phyloP scores from a whole-genome alignment of 345 rosid genomes.

The Cardamine resedifolia region DNA sequence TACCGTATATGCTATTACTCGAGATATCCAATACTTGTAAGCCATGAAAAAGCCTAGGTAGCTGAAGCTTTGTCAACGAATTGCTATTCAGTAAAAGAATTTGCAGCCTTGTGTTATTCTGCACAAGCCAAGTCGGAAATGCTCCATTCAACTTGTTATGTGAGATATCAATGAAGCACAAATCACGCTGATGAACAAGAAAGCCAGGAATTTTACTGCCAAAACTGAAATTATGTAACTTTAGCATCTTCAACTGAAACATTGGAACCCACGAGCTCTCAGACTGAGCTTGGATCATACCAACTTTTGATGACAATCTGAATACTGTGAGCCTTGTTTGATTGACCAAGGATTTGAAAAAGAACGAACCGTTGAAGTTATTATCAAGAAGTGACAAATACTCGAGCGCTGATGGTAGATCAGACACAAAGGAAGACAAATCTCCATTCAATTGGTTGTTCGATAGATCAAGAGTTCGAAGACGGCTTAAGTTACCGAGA shows the following conservation, averaged over 20 bases:
- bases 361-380: constrained; percentile 11
- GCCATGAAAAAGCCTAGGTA: constrained; percentile 23
- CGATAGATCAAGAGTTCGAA: constrained; percentile 25
- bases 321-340: constrained; percentile 24
- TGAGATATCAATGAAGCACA: neutral
- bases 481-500: constrained; percentile 6
- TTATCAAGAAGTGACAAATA: constrained; percentile 1
- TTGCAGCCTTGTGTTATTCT: constrained; percentile 20
- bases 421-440: neutral
- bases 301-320: neutral
- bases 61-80: constrained; percentile 13
- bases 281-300: constrained; percentile 3
- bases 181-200: constrained; percentile 23
- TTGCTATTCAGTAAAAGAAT: neutral
- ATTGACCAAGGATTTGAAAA: constrained; percentile 14
- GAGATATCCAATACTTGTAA: constrained; percentile 5
- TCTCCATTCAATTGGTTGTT: neutral
- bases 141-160: constrained; percentile 10
- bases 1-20: constrained; percentile 8
- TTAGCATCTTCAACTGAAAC: constrained; percentile 15
- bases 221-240: neutral
- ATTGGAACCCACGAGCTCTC: constrained; percentile 20
- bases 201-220: neutral
- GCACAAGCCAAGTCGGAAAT: constrained; percentile 26
- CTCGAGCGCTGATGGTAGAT: constrained; percentile 21